phyloP scores from a whole-genome alignment of 805 yeast genomes.

The Lipomyces yamanashiensis region DNA sequence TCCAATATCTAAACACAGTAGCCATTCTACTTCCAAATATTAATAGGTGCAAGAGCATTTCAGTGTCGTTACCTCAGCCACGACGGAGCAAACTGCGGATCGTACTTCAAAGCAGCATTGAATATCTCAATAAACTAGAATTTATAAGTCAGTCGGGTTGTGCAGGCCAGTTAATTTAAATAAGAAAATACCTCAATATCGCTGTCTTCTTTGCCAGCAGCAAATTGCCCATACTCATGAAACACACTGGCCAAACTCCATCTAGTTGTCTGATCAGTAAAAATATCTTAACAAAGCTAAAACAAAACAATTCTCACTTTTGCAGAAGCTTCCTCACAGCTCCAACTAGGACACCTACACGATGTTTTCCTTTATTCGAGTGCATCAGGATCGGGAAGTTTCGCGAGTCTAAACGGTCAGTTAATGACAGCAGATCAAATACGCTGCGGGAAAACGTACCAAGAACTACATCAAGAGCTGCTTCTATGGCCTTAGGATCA shows the following conservation, averaged over 20 bases:
- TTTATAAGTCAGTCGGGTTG: too few species aligned
- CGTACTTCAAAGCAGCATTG: slow-evolving; percentile 60
- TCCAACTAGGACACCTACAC: slow-evolving; percentile 94
- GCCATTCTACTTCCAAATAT: too few species aligned
- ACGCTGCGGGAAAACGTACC: slow-evolving; percentile 15
- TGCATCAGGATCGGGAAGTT: slow-evolving; percentile 89
- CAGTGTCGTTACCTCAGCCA: slow-evolving; percentile 53
- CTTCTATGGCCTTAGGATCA: slow-evolving; percentile 60
- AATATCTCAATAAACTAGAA: slow-evolving; percentile 73
- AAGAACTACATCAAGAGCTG: slow-evolving; percentile 44
- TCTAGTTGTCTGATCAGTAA: slow-evolving; percentile 11
- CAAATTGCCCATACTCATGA: slow-evolving; percentile 90
- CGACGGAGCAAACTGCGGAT: slow-evolving; percentile 58
- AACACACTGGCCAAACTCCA: slow-evolving; percentile 94
- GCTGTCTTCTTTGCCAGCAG: slow-evolving; percentile 90
- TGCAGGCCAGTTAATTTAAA: neutral
- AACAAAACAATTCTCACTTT: slow-evolving; percentile 24
- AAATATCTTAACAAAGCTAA: neutral
- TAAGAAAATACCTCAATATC: slow-evolving; percentile 63
- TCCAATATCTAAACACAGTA: too few species aligned
- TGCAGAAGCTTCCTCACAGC: slow-evolving; percentile 81
- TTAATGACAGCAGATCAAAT: neutral
- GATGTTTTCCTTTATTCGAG: slow-evolving; percentile 95
- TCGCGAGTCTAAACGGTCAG: slow-evolving; percentile 45
- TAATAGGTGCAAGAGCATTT: too few species aligned